Percentiles rank a stretch among this genome's conserved stretches.
Conservation (phyloP, 495 filamentous ascomycete species). For the Sordaria brevicollis region DNA sequence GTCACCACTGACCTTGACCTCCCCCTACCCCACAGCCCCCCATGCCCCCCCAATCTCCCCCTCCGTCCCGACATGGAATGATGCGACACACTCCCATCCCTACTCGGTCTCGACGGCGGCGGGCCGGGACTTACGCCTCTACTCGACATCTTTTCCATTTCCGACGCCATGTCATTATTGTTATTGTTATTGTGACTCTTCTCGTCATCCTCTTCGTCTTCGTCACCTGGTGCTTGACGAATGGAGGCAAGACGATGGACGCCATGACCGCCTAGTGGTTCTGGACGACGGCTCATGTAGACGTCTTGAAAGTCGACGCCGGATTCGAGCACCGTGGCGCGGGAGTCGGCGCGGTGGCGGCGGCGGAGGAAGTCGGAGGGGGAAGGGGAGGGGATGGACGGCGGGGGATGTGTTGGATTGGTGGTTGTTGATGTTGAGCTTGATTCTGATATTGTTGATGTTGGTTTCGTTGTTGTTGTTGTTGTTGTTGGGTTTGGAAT, state of each 20-base stretch:
- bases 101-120: neutral
- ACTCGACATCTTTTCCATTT: conserved; percentile 8
- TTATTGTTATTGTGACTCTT: neutral
- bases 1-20: neutral
- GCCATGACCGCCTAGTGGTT: neutral
- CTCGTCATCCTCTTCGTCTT: neutral
- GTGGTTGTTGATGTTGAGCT: neutral
- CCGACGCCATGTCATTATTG: neutral
- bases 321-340: conserved; percentile 17
- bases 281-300: conserved; percentile 15
- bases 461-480: neutral
- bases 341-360: conserved; percentile 5
- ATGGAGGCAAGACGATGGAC: conserved; percentile 13
- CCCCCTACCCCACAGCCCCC: neutral
- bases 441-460: too few relatives aligned
- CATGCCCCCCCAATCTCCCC: neutral
- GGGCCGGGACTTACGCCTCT: neutral
- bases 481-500: too few relatives aligned
- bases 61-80: neutral
- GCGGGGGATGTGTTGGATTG: neutral
- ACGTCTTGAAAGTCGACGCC: conserved; percentile 26
- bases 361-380: neutral
- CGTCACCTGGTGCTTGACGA: conserved; percentile 12
- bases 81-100: neutral
- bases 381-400: neutral